Conservation (phyloP, 2,329 filamentous ascomycete species). For the Calonectria henricotiae region DNA sequence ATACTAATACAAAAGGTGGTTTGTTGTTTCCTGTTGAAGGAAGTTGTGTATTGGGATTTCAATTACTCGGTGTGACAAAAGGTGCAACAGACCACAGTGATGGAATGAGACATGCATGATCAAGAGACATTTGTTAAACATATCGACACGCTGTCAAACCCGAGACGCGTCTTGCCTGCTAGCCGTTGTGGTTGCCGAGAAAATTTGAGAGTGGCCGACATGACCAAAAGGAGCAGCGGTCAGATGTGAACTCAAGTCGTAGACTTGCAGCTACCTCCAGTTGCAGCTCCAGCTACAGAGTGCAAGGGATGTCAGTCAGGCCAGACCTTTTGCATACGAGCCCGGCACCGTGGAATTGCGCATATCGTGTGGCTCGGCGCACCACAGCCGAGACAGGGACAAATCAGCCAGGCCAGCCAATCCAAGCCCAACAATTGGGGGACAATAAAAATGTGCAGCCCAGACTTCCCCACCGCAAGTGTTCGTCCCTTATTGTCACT, state of each 20-base stretch:
- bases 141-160: neutral
- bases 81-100: neutral
- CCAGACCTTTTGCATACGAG: neutral
- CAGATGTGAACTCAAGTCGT: too few species aligned
- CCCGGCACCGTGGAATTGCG: neutral
- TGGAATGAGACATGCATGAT: conserved; percentile 6
- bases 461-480: neutral
- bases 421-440: neutral
- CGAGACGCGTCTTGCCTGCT: neutral
- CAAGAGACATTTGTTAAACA: conserved; percentile 18
- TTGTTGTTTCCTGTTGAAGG: conserved; percentile 15
- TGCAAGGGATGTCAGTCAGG: neutral
- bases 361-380: conserved; percentile 8
- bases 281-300: too few species aligned
- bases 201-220: neutral
- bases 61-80: conserved; percentile 16
- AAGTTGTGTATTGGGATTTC: conserved; percentile 5
- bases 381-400: conserved; percentile 7
- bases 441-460: conserved; percentile 15
- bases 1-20: conserved; percentile 20
- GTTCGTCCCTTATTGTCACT: conserved; percentile 21
- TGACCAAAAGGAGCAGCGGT: neutral
- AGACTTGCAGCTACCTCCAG: too few species aligned
- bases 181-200: neutral
- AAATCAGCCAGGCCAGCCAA: conserved; percentile 4